These are phyloP conservation scores for Lentinus tigrinus DNA, from an alignment of 768 basidiomycete species.

Conservation along the genomic window DNA sequence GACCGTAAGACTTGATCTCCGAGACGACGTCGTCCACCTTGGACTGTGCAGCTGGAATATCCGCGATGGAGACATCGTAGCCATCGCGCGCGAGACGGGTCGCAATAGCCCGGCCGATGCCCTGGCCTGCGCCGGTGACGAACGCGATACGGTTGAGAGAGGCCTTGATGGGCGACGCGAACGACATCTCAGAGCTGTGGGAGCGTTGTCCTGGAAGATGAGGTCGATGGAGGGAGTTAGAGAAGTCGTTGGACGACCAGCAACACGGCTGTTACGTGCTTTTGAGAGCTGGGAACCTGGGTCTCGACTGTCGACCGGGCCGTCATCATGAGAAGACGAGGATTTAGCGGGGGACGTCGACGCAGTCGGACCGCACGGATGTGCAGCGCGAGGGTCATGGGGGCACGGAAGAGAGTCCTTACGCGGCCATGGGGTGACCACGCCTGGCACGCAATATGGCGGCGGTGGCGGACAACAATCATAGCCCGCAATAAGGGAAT, in stretches of 20 bases:
- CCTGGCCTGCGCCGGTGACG: slow-evolving; percentile 45
- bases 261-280: background rate
- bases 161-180: slow-evolving; percentile 27
- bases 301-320: background rate
- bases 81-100: slow-evolving; percentile 47
- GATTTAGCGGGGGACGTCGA: background rate
- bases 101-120: slow-evolving; percentile 50
- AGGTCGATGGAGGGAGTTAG: too few species aligned
- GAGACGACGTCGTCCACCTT: slow-evolving; percentile 25
- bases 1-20: slow-evolving; percentile 31
- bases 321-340: background rate
- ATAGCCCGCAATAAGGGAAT: too few species aligned
- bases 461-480: too few species aligned
- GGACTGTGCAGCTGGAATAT: slow-evolving; percentile 31
- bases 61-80: slow-evolving; percentile 47
- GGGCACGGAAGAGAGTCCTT: background rate
- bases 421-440: too few species aligned
- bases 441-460: too few species aligned
- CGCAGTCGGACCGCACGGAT: background rate
- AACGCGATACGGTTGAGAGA: slow-evolving; percentile 36
- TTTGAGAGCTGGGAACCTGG: background rate
- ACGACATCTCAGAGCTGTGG: background rate
- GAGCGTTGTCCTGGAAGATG: too few species aligned
- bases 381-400: background rate
- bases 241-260: background rate